A percentile compares a stretch with the other conserved stretches of the same genome.
phyloP scores from a whole-genome alignment of 805 yeast genomes.

The Scheffersomyces stipitis region DNA sequence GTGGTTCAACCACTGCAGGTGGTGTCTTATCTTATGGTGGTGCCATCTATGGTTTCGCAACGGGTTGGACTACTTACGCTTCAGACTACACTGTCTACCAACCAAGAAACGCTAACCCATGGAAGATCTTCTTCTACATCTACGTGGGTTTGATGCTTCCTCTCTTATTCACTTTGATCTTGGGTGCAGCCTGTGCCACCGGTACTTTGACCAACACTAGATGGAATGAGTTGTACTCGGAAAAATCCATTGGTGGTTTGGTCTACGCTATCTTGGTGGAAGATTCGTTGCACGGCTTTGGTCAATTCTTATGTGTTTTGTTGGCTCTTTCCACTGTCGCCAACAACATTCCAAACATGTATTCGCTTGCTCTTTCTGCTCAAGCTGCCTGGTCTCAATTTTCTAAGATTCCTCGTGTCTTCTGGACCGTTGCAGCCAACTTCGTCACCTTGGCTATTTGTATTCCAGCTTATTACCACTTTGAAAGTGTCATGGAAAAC shows the following conservation, averaged over 20 bases:
- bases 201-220: conserved; percentile 49
- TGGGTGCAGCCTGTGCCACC: conserved; percentile 86
- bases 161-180: conserved; percentile 65
- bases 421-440: conserved; percentile 80
- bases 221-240: conserved; percentile 52
- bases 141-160: conserved; percentile 66
- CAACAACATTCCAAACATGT: conserved; percentile 92
- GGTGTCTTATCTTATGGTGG: conserved; percentile 78
- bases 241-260: conserved; percentile 75
- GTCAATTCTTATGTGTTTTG: conserved; percentile 84
- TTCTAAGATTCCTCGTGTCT: conserved; percentile 72
- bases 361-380: conserved; percentile 83
- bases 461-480: conserved; percentile 81
- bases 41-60: conserved; percentile 80
- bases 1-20: conserved; percentile 74
- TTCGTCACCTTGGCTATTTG: conserved; percentile 78
- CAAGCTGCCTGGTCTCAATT: conserved; percentile 82
- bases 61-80: conserved; percentile 94
- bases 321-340: conserved; percentile 85
- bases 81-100: conserved; percentile 90
- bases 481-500: conserved; percentile 70
- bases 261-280: conserved; percentile 75
- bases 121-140: conserved; percentile 63
- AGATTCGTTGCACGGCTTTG: conserved; percentile 83
- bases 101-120: conserved; percentile 60